Evolutionary conservation across 495 filamentous ascomycete genomes (phyloP).

Genomic region (Penicillium diatomitis): DNA sequence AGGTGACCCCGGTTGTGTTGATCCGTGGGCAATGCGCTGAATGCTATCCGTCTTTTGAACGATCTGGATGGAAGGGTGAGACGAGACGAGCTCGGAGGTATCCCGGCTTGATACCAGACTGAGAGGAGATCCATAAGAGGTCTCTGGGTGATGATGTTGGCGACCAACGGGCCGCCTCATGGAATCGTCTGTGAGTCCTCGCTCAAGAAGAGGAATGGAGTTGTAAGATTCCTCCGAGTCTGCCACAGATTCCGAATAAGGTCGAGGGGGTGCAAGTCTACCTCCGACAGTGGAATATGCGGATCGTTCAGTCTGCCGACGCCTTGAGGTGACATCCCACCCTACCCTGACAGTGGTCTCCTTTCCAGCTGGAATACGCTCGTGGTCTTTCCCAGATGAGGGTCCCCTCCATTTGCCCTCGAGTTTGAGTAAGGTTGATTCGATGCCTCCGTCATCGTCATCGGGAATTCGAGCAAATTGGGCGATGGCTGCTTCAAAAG

Average conservation of each 20-base stretch:
- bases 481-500: conserved; percentile 83
- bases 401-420: conserved; percentile 64
- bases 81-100: conserved; percentile 29
- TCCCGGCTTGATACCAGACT: conserved; percentile 20
- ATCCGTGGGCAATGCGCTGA: conserved; percentile 38
- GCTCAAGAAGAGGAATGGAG: conserved; percentile 67
- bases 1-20: conserved; percentile 30
- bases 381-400: not conserved
- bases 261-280: conserved; percentile 21
- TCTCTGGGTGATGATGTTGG: conserved; percentile 1
- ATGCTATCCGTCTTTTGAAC: conserved; percentile 52
- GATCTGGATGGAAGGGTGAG: conserved; percentile 42
- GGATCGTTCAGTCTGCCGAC: conserved; percentile 22
- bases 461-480: conserved; percentile 86
- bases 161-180: conserved; percentile 31
- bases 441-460: conserved; percentile 86
- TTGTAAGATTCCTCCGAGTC: conserved; percentile 64
- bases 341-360: not conserved
- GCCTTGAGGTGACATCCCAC: conserved; percentile 12
- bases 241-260: conserved; percentile 34
- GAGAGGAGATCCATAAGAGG: conserved; percentile 10
- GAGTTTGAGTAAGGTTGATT: conserved; percentile 83
- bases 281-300: conserved; percentile 24
- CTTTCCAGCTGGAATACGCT: not conserved
- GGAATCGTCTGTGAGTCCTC: conserved; percentile 54